phyloP scores from a whole-genome alignment of 805 yeast species.

The Brettanomyces sp. region DNA sequence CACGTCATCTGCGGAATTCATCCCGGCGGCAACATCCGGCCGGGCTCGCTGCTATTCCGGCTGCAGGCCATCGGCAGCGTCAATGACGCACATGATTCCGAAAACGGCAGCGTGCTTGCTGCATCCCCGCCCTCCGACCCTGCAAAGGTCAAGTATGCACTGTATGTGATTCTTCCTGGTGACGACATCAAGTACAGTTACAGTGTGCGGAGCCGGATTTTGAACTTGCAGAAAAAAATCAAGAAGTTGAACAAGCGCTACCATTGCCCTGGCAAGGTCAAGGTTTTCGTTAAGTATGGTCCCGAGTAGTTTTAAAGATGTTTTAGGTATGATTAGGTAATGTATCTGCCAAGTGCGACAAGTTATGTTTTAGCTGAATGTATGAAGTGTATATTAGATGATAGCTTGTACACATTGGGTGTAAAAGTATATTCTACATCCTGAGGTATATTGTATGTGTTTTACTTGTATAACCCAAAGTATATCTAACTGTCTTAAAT shows the following conservation, averaged over 20 bases:
- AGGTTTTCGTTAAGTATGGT: conserved; percentile 38
- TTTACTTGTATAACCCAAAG: too few species aligned
- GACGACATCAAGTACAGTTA: conserved; percentile 52
- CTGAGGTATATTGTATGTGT: too few species aligned
- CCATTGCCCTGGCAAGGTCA: conserved; percentile 38
- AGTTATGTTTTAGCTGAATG: too few species aligned
- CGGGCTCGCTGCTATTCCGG: conserved; percentile 42
- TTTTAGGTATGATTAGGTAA: too few species aligned
- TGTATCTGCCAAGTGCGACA: too few species aligned
- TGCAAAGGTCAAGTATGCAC: conserved; percentile 15
- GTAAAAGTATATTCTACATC: too few species aligned
- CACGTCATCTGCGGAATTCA: conserved; percentile 72
- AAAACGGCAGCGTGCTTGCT: conserved; percentile 5
- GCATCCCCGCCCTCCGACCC: not conserved
- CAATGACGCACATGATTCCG: conserved; percentile 7
- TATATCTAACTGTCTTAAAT: too few species aligned
- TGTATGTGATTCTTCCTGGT: conserved; percentile 29
- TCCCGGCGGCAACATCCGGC: conserved; percentile 72
- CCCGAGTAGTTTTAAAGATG: conserved; percentile 2
- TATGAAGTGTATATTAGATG: too few species aligned
- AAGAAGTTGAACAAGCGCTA: conserved; percentile 42
- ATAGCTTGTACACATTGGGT: too few species aligned
- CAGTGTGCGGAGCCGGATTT: conserved; percentile 48
- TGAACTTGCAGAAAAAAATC: conserved; percentile 49
- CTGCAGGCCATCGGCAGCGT: conserved; percentile 12